phyloP scores from a whole-genome alignment of 345 rosid species.

The Syzygium oleosum region DNA sequence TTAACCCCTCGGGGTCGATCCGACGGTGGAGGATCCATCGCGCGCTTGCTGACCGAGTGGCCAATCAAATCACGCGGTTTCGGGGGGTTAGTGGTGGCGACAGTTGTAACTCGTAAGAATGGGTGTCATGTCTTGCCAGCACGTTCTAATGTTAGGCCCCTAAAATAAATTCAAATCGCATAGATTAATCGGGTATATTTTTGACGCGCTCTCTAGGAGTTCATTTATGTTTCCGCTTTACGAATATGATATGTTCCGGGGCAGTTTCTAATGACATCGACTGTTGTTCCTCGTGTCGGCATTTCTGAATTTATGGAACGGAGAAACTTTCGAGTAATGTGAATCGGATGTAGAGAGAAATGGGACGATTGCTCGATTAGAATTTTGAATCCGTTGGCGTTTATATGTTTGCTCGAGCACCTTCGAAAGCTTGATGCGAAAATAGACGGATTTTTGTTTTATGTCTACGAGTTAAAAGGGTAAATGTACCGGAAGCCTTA shows the following conservation, averaged over 20 bases:
- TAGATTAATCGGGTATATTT: not conserved
- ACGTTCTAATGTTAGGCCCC: not conserved
- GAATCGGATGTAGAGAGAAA: accelerated
- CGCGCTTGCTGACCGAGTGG: not conserved
- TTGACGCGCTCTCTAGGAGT: not conserved
- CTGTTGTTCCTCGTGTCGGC: not conserved
- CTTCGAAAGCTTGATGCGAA: not conserved
- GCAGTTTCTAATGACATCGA: accelerated
- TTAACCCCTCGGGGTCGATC: not conserved
- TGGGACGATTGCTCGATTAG: accelerated
- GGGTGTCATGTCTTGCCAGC: too few species aligned
- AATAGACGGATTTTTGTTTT: not conserved
- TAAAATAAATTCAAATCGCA: not conserved
- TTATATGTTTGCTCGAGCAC: not conserved
- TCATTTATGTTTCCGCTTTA: too few species aligned
- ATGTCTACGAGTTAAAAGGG: not conserved
- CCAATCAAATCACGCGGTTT: not conserved
- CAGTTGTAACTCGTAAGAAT: too few species aligned
- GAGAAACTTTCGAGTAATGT: accelerated
- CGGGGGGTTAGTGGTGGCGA: not conserved
- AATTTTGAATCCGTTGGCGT: too few species aligned
- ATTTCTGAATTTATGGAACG: accelerated
- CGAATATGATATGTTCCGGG: not conserved
- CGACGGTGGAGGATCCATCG: not conserved
- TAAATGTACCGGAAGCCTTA: not conserved